Conservation (phyloP, 495 filamentous ascomycete genomes). For the Daldinia grandis region DNA sequence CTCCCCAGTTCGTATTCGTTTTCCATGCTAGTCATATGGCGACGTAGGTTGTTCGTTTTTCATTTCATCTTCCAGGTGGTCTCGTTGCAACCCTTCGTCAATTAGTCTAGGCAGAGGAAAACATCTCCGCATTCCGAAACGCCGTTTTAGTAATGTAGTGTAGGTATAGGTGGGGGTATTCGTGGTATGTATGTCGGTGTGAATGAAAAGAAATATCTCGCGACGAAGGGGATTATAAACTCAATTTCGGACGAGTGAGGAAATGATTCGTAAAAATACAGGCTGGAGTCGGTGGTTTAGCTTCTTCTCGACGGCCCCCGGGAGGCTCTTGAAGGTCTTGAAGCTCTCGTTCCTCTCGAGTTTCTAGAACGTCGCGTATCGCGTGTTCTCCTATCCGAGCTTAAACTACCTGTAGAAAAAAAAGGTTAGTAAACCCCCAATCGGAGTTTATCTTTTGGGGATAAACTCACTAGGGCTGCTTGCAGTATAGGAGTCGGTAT, state of each 20-base stretch:
- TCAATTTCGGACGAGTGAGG: constrained; percentile 15
- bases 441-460: constrained; percentile 41
- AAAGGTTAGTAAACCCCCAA: constrained; percentile 43
- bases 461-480: constrained; percentile 59
- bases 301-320: constrained; percentile 32
- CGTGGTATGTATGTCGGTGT: constrained; percentile 27
- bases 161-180: neutral
- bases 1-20: constrained; percentile 19
- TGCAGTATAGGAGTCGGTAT: constrained; percentile 55
- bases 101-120: constrained; percentile 21
- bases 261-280: constrained; percentile 32
- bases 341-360: constrained; percentile 39
- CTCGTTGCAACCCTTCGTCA: constrained; percentile 22
- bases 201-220: constrained; percentile 10
- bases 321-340: constrained; percentile 32
- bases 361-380: constrained; percentile 44
- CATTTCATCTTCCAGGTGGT: constrained; percentile 13
- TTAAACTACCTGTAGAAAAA: constrained; percentile 54
- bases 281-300: constrained; percentile 2
- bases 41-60: constrained; percentile 13
- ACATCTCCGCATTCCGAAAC: constrained; percentile 29
- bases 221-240: constrained; percentile 17
- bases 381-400: constrained; percentile 52
- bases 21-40: constrained; percentile 22
- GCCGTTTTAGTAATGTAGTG: constrained; percentile 23